Percentiles rank a stretch among this genome's conserved stretches.
These are phyloP conservation scores for Aureobasidium mangrovei DNA, from an alignment of 2,329 filamentous ascomycete species.

Conservation along the genomic window DNA sequence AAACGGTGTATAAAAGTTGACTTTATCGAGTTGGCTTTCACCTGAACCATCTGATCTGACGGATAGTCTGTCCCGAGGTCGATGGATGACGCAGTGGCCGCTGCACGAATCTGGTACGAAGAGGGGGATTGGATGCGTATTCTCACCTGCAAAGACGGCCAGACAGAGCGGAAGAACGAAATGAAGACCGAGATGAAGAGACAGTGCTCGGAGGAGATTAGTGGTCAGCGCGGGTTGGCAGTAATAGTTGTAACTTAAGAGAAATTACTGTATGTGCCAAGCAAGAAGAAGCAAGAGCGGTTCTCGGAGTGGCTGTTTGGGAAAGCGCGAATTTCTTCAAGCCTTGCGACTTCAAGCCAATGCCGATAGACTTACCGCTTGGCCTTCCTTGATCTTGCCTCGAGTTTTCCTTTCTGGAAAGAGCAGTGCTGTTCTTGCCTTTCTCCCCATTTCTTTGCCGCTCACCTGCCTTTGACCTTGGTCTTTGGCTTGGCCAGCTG, in stretches of 20 bases:
- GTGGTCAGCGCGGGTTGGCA: no score
- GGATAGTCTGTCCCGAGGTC: background rate
- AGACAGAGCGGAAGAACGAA: no score
- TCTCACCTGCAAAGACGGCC: no score
- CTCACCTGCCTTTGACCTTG: background rate
- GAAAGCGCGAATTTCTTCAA: constrained; percentile 9
- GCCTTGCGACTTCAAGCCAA: background rate
- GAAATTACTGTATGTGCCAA: background rate
- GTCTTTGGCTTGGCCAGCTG: constrained; percentile 5
- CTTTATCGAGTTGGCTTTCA: constrained; percentile 3
- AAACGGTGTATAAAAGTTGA: background rate
- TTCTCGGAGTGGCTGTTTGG: background rate
- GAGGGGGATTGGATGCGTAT: no score
- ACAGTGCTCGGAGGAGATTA: no score
- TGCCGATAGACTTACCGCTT: constrained; percentile 6
- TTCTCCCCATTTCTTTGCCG: background rate
- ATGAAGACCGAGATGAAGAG: no score
- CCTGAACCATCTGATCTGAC: background rate
- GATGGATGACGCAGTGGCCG: background rate
- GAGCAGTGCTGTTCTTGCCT: constrained; percentile 1
- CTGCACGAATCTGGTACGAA: background rate
- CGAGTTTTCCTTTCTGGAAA: background rate
- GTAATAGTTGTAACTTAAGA: no score
- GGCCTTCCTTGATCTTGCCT: background rate
- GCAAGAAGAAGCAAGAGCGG: background rate